A percentile compares a stretch with the other conserved stretches of the same genome.
Conservation (phyloP, 1,284 basidiomycete genomes). For the Fomitopsis pinicola region DNA sequence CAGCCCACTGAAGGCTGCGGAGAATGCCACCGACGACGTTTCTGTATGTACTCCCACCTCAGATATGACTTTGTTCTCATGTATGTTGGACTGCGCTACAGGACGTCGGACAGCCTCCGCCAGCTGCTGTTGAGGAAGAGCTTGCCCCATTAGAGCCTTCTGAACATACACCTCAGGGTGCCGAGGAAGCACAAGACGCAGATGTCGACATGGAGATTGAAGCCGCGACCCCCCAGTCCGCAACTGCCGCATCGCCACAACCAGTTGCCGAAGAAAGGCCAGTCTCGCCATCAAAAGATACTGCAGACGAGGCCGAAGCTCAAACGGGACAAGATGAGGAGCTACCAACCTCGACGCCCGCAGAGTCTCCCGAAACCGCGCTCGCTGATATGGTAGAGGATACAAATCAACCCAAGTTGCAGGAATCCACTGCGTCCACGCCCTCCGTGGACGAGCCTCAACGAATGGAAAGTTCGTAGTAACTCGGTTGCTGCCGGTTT, state of each 20-base stretch:
- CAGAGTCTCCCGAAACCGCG: background rate
- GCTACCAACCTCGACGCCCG: conserved; percentile 3
- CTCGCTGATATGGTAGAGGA: conserved; percentile 2
- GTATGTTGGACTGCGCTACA: too few relatives aligned
- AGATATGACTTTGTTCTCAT: too few relatives aligned
- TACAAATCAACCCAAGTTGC: conserved; percentile 11
- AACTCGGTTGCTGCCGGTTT: too few relatives aligned
- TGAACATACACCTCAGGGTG: background rate
- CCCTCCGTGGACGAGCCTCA: background rate
- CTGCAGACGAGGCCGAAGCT: background rate
- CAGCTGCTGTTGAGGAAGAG: background rate
- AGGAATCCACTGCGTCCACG: background rate
- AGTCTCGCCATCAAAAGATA: background rate
- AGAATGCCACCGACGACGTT: background rate
- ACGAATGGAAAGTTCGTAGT: background rate
- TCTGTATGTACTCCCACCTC: background rate
- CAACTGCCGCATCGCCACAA: conserved; percentile 9
- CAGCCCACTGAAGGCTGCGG: background rate
- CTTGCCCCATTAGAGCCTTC: background rate
- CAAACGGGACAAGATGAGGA: background rate
- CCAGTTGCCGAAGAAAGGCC: conserved; percentile 2
- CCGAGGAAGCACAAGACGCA: background rate
- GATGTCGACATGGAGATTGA: background rate
- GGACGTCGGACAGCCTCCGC: background rate
- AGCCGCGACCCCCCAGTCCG: background rate